phyloP scores from a whole-genome alignment of 2,329 filamentous ascomycete species.

The Alternaria panax region DNA sequence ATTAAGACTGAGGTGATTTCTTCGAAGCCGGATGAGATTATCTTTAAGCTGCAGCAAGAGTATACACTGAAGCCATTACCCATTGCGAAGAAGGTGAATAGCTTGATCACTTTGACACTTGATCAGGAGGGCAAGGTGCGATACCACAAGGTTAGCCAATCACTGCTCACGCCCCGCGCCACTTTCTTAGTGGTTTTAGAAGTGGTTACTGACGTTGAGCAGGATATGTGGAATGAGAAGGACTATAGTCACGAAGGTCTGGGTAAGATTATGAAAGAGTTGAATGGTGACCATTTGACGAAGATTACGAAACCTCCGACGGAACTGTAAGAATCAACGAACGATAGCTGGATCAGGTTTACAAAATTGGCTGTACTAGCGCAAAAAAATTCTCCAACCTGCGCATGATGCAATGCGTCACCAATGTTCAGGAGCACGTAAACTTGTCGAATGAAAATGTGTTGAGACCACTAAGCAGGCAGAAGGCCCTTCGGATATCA shows the following conservation, averaged over 20 bases:
- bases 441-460: background rate
- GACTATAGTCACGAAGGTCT: constrained; percentile 65
- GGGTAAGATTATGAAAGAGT: constrained; percentile 58
- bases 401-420: background rate
- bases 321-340: constrained; percentile 12
- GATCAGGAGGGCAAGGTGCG: constrained; percentile 65
- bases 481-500: background rate
- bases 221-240: constrained; percentile 67
- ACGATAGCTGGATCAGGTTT: too few relatives aligned
- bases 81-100: constrained; percentile 60
- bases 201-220: background rate
- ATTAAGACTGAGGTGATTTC: constrained; percentile 54
- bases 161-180: background rate
- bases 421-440: background rate
- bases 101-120: constrained; percentile 61
- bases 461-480: background rate
- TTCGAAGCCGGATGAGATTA: constrained; percentile 49
- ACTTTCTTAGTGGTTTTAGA: too few relatives aligned
- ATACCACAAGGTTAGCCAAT: constrained; percentile 57
- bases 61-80: constrained; percentile 54
- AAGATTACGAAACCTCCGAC: constrained; percentile 52
- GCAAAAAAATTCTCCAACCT: too few relatives aligned
- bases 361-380: too few relatives aligned
- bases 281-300: constrained; percentile 59
- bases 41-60: constrained; percentile 59